Evolutionary conservation across 495 filamentous ascomycete species (phyloP).

Genomic region (Talaromyces ruber): DNA sequence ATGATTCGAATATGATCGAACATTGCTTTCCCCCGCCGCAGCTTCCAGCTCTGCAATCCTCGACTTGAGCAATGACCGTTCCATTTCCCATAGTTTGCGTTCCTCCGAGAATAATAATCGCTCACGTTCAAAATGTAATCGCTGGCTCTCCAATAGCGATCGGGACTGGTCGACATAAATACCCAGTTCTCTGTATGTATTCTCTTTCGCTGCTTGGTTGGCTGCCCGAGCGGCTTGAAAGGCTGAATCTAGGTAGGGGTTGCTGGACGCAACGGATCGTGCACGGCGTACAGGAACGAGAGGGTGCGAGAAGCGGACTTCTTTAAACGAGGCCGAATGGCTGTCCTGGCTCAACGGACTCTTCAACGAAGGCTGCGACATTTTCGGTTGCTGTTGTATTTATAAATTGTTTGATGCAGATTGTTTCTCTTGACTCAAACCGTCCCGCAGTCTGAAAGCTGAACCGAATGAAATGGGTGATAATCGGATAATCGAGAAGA

Average conservation of each 20-base stretch:
- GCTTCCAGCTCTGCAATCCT: constrained; percentile 33
- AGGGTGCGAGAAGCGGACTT: constrained; percentile 39
- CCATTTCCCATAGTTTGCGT: constrained; percentile 32
- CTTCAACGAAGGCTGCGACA: background rate
- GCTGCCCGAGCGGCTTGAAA: constrained; percentile 5
- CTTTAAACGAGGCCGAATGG: constrained; percentile 24
- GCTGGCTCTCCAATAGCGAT: constrained; percentile 32
- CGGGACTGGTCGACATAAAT: constrained; percentile 33
- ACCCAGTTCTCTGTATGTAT: constrained; percentile 12
- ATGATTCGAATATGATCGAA: background rate
- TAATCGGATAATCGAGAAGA: background rate
- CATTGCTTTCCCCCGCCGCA: constrained; percentile 15
- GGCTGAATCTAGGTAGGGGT: constrained; percentile 18
- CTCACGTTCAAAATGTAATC: constrained; percentile 28
- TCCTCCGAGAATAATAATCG: constrained; percentile 31
- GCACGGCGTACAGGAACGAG: constrained; percentile 30
- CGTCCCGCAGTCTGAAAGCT: background rate
- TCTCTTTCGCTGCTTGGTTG: constrained; percentile 11
- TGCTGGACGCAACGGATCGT: constrained; percentile 27
- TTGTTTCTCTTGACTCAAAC: background rate
- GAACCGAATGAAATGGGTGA: background rate
- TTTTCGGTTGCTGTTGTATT: background rate
- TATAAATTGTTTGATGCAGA: background rate
- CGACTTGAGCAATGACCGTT: constrained; percentile 26
- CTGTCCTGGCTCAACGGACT: background rate